These are phyloP conservation scores for Bolboschoenus planiculmis DNA, from an alignment of 176 grass and related monocot genomes.

Conservation along the genomic window DNA sequence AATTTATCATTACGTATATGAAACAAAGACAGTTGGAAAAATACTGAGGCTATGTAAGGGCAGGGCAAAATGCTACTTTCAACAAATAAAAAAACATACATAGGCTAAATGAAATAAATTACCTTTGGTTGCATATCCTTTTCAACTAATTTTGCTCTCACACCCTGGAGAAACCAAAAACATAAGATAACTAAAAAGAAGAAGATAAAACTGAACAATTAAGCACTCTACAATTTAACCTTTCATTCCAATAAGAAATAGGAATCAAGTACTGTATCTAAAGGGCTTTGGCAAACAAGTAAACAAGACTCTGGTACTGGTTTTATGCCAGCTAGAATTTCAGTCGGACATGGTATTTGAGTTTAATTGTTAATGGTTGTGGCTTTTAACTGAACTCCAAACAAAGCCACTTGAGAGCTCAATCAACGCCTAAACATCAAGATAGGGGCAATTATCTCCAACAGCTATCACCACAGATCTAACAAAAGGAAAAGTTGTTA, in stretches of 20 bases:
- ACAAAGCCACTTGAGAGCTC: neutral
- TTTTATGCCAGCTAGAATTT: neutral
- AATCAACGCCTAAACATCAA: neutral
- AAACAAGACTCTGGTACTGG: neutral
- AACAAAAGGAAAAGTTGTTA: constrained; percentile 20
- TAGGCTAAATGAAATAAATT: constrained; percentile 17
- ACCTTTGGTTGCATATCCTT: constrained; percentile 86
- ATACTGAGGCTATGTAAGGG: neutral
- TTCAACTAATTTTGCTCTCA: constrained; percentile 66
- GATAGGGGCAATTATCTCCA: neutral
- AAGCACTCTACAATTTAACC: neutral
- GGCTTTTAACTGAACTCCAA: neutral
- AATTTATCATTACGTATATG: neutral
- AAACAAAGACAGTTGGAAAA: neutral
- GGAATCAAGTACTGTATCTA: neutral
- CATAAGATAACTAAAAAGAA: neutral
- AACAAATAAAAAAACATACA: neutral
- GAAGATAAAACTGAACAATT: constrained; percentile 9
- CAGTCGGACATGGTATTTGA: neutral
- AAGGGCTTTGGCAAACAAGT: neutral
- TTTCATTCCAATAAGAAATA: neutral
- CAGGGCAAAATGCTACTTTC: neutral
- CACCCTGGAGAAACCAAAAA: constrained; percentile 47
- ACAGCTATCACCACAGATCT: neutral
- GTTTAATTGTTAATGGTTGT: neutral